Percentiles rank a stretch among this genome's conserved stretches.
These are phyloP conservation scores for Euphorbia lathyris DNA, from an alignment of 345 rosid species.

Conservation along the genomic window DNA sequence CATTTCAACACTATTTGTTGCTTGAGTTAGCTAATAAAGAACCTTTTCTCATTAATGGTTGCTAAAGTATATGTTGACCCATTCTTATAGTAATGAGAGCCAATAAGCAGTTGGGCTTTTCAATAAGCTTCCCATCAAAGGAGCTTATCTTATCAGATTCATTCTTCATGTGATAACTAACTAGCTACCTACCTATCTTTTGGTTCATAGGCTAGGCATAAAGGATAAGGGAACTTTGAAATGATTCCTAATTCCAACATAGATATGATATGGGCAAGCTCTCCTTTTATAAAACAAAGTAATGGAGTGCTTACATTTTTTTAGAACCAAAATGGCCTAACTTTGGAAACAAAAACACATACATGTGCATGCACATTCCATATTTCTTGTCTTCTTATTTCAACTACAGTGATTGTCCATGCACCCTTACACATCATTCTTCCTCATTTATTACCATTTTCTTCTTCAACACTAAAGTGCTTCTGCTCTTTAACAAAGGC, in stretches of 20 bases:
- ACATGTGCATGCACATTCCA: conserved; percentile 5
- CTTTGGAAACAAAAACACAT: conserved; percentile 18
- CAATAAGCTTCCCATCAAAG: too few species aligned
- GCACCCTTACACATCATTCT: neutral
- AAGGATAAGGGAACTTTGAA: neutral
- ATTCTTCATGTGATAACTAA: neutral
- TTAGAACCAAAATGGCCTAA: neutral
- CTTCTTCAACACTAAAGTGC: conserved; percentile 19
- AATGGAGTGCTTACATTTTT: conserved; percentile 8
- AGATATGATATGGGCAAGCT: neutral
- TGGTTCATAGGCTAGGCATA: neutral
- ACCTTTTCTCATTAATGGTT: too few species aligned
- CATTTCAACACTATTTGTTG: too few species aligned
- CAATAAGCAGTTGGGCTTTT: too few species aligned
- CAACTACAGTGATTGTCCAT: conserved; percentile 14
- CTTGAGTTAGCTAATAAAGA: too few species aligned
- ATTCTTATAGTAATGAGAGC: too few species aligned
- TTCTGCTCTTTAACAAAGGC: conserved; percentile 30
- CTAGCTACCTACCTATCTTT: too few species aligned
- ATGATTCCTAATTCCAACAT: neutral
- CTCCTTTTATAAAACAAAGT: neutral
- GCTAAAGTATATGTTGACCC: too few species aligned
- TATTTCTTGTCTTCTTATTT: neutral
- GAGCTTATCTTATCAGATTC: too few species aligned
- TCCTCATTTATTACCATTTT: conserved; percentile 6